phyloP scores from a whole-genome alignment of 306 rosid species.

The Elaeagnus macrophylla region DNA sequence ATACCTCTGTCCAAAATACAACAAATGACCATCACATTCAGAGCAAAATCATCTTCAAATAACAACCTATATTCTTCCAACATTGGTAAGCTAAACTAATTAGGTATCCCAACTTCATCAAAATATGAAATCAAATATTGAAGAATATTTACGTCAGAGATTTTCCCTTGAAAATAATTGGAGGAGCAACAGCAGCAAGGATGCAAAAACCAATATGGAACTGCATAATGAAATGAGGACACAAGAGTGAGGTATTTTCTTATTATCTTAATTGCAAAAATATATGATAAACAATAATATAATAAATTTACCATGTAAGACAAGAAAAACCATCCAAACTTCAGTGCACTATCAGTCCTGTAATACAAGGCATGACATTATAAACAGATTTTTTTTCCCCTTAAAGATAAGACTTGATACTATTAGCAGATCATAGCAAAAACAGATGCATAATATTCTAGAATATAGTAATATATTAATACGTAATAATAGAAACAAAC shows the following conservation, averaged over 20 bases:
- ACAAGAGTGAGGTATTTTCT: conserved; percentile 17
- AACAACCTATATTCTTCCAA: background rate
- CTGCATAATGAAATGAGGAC: conserved; percentile 35
- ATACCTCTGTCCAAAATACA: conserved; percentile 62
- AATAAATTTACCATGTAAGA: conserved; percentile 45
- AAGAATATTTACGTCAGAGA: conserved; percentile 68
- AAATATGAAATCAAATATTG: background rate
- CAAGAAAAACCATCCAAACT: conserved; percentile 87
- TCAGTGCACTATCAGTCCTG: conserved; percentile 95
- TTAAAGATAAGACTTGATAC: background rate
- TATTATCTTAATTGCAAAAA: conserved; percentile 16
- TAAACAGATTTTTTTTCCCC: conserved; percentile 11
- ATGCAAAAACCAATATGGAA: conserved; percentile 75
- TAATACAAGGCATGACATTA: conserved; percentile 20
- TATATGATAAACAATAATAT: conserved; percentile 4
- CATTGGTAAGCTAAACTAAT: background rate
- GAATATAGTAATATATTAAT: too few species aligned
- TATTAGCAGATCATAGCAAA: too few species aligned
- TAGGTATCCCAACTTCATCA: background rate
- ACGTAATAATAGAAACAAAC: too few species aligned
- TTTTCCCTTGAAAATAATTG: conserved; percentile 69
- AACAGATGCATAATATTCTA: too few species aligned
- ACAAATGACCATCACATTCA: conserved; percentile 28
- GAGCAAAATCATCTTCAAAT: background rate
- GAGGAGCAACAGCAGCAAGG: conserved; percentile 80